These are phyloP conservation scores for Cicer yamashitae DNA, from an alignment of 306 rosid species.

Conservation along the genomic window DNA sequence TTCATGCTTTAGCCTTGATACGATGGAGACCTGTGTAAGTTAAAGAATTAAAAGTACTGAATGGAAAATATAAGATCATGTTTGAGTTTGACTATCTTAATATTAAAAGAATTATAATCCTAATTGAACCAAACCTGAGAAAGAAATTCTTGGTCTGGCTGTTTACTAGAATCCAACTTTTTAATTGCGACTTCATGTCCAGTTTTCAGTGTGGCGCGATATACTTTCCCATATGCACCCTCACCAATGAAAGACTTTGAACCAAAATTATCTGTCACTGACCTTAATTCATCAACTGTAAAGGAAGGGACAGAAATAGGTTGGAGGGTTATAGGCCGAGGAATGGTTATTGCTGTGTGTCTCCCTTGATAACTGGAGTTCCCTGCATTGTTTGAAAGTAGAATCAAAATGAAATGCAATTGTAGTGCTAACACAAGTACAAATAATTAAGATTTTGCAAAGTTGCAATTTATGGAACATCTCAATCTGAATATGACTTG, in stretches of 20 bases:
- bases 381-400: constrained; percentile 49
- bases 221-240: constrained; percentile 86
- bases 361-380: constrained; percentile 48
- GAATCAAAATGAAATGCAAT: constrained; percentile 21
- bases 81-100: background rate
- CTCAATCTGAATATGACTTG: background rate
- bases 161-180: constrained; percentile 74
- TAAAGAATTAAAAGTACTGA: constrained; percentile 10
- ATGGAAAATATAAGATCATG: background rate
- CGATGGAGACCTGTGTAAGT: constrained; percentile 65
- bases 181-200: constrained; percentile 75
- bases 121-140: constrained; percentile 62
- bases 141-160: constrained; percentile 75
- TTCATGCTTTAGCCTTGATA: constrained; percentile 81
- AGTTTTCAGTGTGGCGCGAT: constrained; percentile 55
- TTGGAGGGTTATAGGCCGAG: constrained; percentile 50
- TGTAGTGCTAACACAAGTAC: background rate
- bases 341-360: constrained; percentile 50
- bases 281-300: constrained; percentile 70
- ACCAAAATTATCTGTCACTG: constrained; percentile 73
- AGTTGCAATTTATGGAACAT: background rate
- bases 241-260: constrained; percentile 71
- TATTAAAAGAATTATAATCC: background rate
- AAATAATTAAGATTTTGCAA: background rate
- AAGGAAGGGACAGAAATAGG: constrained; percentile 75